Evolutionary conservation across 148 eudicot species (phyloP).

Genomic region (Silene latifolia): DNA sequence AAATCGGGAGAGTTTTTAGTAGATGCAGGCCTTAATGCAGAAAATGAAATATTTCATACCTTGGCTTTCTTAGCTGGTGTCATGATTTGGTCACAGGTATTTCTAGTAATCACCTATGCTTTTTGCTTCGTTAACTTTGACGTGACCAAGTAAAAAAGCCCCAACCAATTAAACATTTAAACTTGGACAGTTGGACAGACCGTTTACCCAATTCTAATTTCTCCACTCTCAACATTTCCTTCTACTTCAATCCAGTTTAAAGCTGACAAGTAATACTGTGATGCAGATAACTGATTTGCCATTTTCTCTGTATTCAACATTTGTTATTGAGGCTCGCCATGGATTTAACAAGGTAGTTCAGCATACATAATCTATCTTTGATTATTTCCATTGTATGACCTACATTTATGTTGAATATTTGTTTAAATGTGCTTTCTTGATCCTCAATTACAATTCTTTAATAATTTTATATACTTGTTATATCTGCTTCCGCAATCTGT

Average conservation of each 20-base stretch:
- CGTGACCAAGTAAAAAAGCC: background rate
- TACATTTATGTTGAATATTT: background rate
- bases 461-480: background rate
- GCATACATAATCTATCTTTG: background rate
- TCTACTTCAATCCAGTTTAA: background rate
- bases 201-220: background rate
- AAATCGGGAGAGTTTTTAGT: slow-evolving; percentile 61
- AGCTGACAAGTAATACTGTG: slow-evolving; percentile 23
- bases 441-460: background rate
- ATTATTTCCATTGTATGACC: background rate
- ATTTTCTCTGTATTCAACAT: slow-evolving; percentile 88
- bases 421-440: background rate
- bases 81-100: slow-evolving; percentile 98
- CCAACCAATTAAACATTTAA: background rate
- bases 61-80: slow-evolving; percentile 91
- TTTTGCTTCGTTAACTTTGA: background rate
- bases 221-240: background rate
- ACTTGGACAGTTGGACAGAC: background rate
- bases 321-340: slow-evolving; percentile 95
- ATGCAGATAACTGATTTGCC: slow-evolving; percentile 95
- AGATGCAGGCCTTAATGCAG: slow-evolving; percentile 58
- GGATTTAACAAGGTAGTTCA: slow-evolving; percentile 86
- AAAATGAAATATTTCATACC: slow-evolving; percentile 89
- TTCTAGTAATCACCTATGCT: background rate
- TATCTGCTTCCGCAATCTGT: slow-evolving; percentile 7